Conservation (phyloP, 2,329 filamentous ascomycete species). For the Nectriaceae sp. region DNA sequence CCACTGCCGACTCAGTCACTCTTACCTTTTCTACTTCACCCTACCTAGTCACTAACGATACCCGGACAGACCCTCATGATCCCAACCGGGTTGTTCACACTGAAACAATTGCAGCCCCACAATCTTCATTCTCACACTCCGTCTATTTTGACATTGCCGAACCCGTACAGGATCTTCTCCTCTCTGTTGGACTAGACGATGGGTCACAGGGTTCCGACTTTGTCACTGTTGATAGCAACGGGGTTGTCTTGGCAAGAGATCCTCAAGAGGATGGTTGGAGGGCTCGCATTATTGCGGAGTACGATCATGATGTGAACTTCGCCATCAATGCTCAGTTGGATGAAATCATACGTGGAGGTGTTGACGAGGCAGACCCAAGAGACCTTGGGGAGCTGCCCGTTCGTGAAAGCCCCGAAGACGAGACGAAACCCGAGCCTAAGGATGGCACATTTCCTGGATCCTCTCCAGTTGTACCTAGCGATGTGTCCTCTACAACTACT, state of each 20-base stretch:
- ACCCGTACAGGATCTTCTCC: not conserved
- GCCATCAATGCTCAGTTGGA: not conserved
- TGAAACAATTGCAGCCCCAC: too few relatives aligned
- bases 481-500: not conserved
- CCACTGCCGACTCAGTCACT: not conserved
- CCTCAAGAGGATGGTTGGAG: not conserved
- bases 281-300: not conserved
- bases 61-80: too few relatives aligned
- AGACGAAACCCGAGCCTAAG: too few relatives aligned
- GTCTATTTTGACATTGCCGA: not conserved
- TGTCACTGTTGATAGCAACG: not conserved
- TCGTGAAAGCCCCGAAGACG: not conserved
- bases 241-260: not conserved
- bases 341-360: not conserved
- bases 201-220: not conserved
- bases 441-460: too few relatives aligned
- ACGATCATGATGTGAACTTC: slow-evolving; percentile 1
- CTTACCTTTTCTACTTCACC: not conserved
- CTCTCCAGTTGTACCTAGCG: too few relatives aligned
- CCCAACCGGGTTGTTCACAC: too few relatives aligned
- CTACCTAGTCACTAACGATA: too few relatives aligned
- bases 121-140: not conserved
- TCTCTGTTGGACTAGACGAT: slow-evolving; percentile 1
- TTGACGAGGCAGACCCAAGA: not conserved
- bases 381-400: not conserved